Percentiles rank a stretch among this genome's conserved stretches.
These are phyloP conservation scores for Russula earlei DNA, from an alignment of 768 basidiomycete species.

Conservation along the genomic window DNA sequence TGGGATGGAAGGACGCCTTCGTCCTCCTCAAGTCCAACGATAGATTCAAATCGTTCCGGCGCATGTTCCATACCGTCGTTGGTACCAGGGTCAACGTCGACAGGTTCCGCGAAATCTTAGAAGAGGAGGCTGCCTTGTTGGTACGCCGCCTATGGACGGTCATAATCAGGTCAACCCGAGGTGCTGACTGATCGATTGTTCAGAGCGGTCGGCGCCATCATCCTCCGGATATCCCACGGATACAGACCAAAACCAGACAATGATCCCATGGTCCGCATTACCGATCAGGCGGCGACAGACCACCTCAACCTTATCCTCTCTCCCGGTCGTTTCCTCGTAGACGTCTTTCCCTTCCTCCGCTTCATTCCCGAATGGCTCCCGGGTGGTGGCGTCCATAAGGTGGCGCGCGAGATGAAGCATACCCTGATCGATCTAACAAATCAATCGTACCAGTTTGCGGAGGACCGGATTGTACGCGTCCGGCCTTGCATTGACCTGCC, in stretches of 20 bases:
- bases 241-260: slow-evolving; percentile 15
- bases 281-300: slow-evolving; percentile 19
- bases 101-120: slow-evolving; percentile 15
- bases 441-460: slow-evolving; percentile 15
- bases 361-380: slow-evolving; percentile 22
- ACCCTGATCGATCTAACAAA: slow-evolving; percentile 16
- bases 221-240: slow-evolving; percentile 19
- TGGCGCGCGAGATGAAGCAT: slow-evolving; percentile 20
- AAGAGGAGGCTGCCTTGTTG: slow-evolving; percentile 16
- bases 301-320: slow-evolving; percentile 13
- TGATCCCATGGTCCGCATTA: slow-evolving; percentile 21
- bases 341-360: slow-evolving; percentile 22
- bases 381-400: slow-evolving; percentile 21
- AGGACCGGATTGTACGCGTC: slow-evolving; percentile 15
- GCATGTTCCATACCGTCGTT: slow-evolving; percentile 18
- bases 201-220: slow-evolving; percentile 19
- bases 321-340: slow-evolving; percentile 19
- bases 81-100: slow-evolving; percentile 17
- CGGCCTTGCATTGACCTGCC: too few species aligned
- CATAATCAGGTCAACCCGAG: not conserved
- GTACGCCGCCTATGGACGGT: slow-evolving; percentile 17
- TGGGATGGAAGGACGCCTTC: slow-evolving; percentile 19
- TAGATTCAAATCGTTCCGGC: slow-evolving; percentile 19
- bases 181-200: not conserved
- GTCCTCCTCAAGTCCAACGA: slow-evolving; percentile 20